Conservation (phyloP, 1,284 basidiomycete species). For the Moniliella sp. region DNA sequence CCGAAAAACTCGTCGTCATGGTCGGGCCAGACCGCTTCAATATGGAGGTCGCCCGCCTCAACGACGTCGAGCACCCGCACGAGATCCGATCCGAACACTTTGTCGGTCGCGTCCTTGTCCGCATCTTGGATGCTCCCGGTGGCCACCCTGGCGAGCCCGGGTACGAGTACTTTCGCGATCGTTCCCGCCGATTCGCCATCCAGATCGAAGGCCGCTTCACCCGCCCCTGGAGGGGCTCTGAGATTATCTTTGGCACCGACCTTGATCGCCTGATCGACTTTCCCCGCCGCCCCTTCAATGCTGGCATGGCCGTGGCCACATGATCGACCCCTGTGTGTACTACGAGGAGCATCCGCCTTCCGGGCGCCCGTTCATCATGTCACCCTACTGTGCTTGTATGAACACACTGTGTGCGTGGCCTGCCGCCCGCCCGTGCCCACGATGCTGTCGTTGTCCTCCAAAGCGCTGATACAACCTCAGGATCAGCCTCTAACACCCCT, state of each 20-base stretch:
- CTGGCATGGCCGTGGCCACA: conserved; percentile 35
- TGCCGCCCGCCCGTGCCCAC: conserved; percentile 20
- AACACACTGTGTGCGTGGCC: conserved; percentile 36
- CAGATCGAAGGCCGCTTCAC: conserved; percentile 37
- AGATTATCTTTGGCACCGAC: conserved; percentile 26
- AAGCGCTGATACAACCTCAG: conserved; percentile 4
- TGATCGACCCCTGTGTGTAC: conserved; percentile 23
- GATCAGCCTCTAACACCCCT: conserved; percentile 4
- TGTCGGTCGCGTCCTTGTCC: conserved; percentile 35
- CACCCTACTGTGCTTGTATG: conserved; percentile 35
- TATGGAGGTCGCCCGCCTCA: conserved; percentile 30
- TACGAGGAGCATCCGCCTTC: conserved; percentile 31
- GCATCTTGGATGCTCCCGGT: conserved; percentile 34
- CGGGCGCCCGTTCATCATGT: conserved; percentile 36
- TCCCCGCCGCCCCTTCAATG: conserved; percentile 32
- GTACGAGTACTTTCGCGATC: conserved; percentile 25
- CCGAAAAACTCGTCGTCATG: conserved; percentile 32
- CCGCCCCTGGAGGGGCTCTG: conserved; percentile 12
- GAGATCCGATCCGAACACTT: conserved; percentile 35
- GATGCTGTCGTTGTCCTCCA: conserved; percentile 34
- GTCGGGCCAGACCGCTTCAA: conserved; percentile 34
- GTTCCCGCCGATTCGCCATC: conserved; percentile 35
- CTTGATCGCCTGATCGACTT: conserved; percentile 29
- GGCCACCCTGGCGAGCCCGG: conserved; percentile 20
- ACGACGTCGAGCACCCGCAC: conserved; percentile 29